Base-by-base conservation (phyloP, 441 rosid genomes). In the Jatropha podagrica region DNA sequence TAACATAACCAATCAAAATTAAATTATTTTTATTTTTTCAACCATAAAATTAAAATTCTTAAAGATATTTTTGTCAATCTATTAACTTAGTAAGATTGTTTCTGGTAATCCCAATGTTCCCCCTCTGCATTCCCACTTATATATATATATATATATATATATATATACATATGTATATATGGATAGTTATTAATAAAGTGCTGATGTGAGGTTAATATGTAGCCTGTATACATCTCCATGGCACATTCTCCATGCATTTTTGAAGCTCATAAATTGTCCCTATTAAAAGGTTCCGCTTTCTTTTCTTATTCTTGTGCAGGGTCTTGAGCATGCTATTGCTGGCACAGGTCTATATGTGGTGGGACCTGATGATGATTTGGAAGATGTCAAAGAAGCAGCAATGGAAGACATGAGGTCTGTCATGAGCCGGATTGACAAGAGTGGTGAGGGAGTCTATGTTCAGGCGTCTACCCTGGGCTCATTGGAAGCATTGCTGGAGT, bases 401-500 rank as follows among this genome's bases (percentile, higher is more conserved):
- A 88, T 86, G 96, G 94, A 90, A 78, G 99, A 96, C 80, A 91
- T 94, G 91, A 86, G 85, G 74, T 88, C 97, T 20, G 98, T 92
- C 69, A 81, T 90, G 92, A 92, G 86, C 83, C 88, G 92, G 71
- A 90, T 94, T 42, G 97, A 96, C 81, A 91, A 81, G 83, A 90
- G 91, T 67, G 97, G 97, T 7, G 97, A 92, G 86, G 99, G 98
- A 76, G 98, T 92, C 49, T 94, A 86, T 81, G 97, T 96, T 41
- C 98, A 92, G 85, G 97, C 99, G 62, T 96, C 99, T 26, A 92
- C 98, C 10, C 85, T 94, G 61, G 98, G 99, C 59, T 96, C 99
- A 26, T 82, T 96, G 81, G 98, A 96, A 90, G 99, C 99, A 23
- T 80, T 94, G 83, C 89, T 94, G 69, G 99, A 94, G 76, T 94